Base-by-base conservation (phyloP, 345 rosid genomes). In the Bretschneidera sinensis region DNA sequence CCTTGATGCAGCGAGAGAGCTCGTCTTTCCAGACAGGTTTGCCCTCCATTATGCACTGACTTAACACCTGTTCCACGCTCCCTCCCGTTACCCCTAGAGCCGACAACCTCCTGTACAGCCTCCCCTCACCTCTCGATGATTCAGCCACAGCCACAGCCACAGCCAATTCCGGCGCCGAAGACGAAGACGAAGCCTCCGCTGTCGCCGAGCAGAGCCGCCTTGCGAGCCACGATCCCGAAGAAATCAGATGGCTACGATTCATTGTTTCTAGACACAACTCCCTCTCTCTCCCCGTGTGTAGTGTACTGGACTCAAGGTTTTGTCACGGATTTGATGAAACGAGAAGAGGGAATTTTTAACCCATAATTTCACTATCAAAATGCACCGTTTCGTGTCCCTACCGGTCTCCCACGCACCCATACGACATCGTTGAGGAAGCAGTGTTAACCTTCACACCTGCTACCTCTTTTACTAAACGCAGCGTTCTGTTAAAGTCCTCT, bases 11-110 rank as follows among this genome's bases (percentile, higher is more conserved):
- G 24, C 72, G 60, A 60, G 50, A 21, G 17, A 86, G 88, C 8
- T 71, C 81, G 6, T 21, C 22, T 59, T 79, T 86, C 10, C 52
- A 20, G 7, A 81, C 18, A 54, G 54, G 11, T 13, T 61, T 70
- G 9, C 87, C 92, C 45, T 91, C 92, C 87, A 70, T 68, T 21
- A 64, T 18, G 54, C 69, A 69, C 17, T 81, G 83, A 66, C 88
- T 75, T 56, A 88, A 70, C 51, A 83, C 74, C 73, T 62, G 62
- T 14, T 74, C 65, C 47, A 85, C 88, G 53, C 69, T 80, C 9
- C 78, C 87, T 25, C 82, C 85, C 8, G 62, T 75, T 28, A 68
- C 69, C 17, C 74, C 76, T 25, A 84, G 69, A 17, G 64, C 75
- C 55, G 87, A 85, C 57, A 91, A 63, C 78, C 76, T 80, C 65